Evolutionary conservation across 345 rosid genomes (phyloP), one percentile per base, ranked within the genome.

Genomic region (Sisymbrium irio): DNA sequence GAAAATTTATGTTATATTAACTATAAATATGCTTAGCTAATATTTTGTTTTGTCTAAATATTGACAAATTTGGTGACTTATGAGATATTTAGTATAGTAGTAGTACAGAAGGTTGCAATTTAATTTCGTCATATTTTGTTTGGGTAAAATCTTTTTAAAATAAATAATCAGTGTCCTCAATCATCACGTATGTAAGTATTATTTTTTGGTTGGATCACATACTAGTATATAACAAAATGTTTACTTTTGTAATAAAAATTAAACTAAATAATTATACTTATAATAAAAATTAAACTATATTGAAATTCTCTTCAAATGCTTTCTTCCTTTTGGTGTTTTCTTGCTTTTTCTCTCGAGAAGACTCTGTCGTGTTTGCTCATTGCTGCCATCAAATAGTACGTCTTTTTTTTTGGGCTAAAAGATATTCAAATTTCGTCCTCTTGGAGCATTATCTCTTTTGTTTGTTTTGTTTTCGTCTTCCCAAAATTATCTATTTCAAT

Each of bases 311-410:
- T 54, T 72, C 46, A 35, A 56, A 53, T 53, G 19, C 40, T 63
- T 72, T 41, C 37, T 41, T 72, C 13, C 70, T 63, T 72, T 41
- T 46, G 66, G 58, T 20, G 56, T 42, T 56, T 67, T 59, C 67
- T 60, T 35, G 59, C 30, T 71, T 59, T 59, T 33, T 33, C 37
- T 73, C 71, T 64, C 20, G 40, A 55, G 65, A 55, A 73, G 49
- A 55, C 71, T 73, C 59, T 59, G 27, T 66, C 67, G 66, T 66
- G 33, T 58, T 66, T 74, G 41, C 72, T 36, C 46, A 65, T 65
- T 28, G 72, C 67, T 66, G 45, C 25, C 19, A 35, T 42, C 65
- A 44, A 64, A 63, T 57, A 45, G n/a, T 27, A 55, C 56, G n/a
- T 73, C 64, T 39, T 39, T 18, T 6, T 19, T 12, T 46, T 2